Evolutionary conservation across 192 early-diverging fungal species (phyloP).

Genomic region (Diversispora eburnea): DNA sequence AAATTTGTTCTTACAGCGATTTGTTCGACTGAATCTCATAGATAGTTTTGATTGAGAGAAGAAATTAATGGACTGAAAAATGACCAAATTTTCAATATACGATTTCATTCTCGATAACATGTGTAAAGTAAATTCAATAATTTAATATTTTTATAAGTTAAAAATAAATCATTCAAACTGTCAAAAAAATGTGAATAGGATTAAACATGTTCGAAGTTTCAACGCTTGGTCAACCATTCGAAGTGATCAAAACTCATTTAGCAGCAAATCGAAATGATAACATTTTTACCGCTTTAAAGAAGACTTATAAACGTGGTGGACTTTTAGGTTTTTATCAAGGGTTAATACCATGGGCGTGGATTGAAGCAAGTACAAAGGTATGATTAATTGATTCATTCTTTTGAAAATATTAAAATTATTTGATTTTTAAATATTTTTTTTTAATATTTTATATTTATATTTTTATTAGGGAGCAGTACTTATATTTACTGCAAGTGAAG

Average conservation of each 20-base stretch:
- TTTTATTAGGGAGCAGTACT: conserved; percentile 48
- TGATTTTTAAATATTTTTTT: not conserved
- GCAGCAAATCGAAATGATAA: conserved; percentile 88
- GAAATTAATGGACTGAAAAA: no score
- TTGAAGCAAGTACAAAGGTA: conserved; percentile 55
- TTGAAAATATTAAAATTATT: not conserved
- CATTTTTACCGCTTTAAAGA: conserved; percentile 65
- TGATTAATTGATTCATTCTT: no score
- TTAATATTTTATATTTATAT: not conserved
- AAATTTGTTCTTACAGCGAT: no score
- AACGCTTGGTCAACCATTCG: conserved; percentile 92
- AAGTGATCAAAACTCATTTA: conserved; percentile 94
- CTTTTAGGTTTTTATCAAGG: conserved; percentile 95
- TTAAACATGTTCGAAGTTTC: conserved; percentile 87
- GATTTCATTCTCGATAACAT: no score
- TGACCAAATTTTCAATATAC: no score
- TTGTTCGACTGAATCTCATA: no score
- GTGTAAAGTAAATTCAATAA: not conserved
- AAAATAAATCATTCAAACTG: no score
- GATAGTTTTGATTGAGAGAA: no score
- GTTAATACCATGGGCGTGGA: conserved; percentile 65
- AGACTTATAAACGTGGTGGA: conserved; percentile 82
- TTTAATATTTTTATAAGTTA: not conserved
- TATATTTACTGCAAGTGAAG: conserved; percentile 59
- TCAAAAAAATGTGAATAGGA: conserved; percentile 15